These are phyloP conservation scores for Polychaeton citri DNA, from an alignment of 2,329 filamentous ascomycete species.

Conservation along the genomic window DNA sequence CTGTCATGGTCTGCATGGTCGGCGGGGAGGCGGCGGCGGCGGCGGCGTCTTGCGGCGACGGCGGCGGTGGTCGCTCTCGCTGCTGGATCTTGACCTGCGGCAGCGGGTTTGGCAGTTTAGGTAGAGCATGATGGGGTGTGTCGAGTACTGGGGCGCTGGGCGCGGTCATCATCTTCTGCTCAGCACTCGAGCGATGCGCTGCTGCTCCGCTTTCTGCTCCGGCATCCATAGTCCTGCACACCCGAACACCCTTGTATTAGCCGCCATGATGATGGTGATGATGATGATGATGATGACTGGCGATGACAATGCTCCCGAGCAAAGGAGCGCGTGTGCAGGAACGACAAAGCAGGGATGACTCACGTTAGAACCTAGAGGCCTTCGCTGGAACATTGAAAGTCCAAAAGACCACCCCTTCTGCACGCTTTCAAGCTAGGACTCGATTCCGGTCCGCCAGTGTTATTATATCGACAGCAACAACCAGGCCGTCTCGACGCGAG, in stretches of 20 bases:
- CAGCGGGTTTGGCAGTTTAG: neutral
- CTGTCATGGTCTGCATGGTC: neutral
- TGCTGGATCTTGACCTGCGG: neutral
- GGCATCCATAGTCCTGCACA: neutral
- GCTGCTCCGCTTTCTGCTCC: neutral
- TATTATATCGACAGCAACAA: no score
- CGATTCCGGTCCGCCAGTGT: no score
- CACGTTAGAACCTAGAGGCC: neutral
- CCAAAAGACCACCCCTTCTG: neutral
- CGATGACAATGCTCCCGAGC: no score
- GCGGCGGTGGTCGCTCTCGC: neutral
- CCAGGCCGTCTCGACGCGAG: no score
- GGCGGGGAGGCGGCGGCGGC: neutral
- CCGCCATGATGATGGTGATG: no score
- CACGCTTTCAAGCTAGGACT: neutral
- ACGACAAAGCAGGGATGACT: no score
- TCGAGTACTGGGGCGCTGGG: neutral
- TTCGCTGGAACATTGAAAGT: neutral
- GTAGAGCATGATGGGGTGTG: neutral
- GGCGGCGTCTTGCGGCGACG: neutral
- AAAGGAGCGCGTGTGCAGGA: no score
- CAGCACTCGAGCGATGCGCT: neutral
- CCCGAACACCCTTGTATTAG: no score
- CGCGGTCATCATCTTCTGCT: neutral
- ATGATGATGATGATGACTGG: no score